Evolutionary conservation across 768 basidiomycete genomes (phyloP).

Genomic region (Auricularia cornea): DNA sequence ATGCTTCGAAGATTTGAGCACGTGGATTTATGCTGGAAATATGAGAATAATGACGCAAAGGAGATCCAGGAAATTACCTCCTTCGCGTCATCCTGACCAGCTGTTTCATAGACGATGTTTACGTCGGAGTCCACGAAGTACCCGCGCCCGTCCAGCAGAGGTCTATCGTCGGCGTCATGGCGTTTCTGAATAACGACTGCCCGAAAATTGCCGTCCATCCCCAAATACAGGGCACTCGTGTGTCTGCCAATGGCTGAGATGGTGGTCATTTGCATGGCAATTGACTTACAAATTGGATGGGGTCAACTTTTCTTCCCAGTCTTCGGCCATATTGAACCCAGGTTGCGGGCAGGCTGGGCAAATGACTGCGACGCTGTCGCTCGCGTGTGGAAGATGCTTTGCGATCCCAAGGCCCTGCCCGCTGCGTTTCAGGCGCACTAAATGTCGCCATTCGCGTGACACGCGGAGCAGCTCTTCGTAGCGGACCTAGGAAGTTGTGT

Average conservation of each 20-base stretch:
- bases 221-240: not conserved
- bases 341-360: not conserved
- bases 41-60: too few relatives aligned
- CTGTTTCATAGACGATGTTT: not conserved
- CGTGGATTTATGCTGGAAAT: constrained; percentile 9
- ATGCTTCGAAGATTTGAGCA: constrained; percentile 17
- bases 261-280: not conserved
- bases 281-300: not conserved
- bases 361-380: not conserved
- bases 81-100: not conserved
- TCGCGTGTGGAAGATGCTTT: not conserved
- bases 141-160: not conserved
- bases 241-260: not conserved
- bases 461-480: not conserved
- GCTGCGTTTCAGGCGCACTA: not conserved
- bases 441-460: not conserved
- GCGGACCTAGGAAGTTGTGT: not conserved
- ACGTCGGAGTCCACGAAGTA: not conserved
- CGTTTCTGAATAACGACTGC: not conserved
- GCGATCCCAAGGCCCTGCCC: not conserved
- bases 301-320: not conserved
- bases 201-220: not conserved
- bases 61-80: too few relatives aligned
- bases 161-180: not conserved
- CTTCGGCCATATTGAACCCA: not conserved